These are phyloP conservation scores for Lophiotrema nucula DNA, from an alignment of 495 filamentous ascomycete genomes.

Conservation along the genomic window DNA sequence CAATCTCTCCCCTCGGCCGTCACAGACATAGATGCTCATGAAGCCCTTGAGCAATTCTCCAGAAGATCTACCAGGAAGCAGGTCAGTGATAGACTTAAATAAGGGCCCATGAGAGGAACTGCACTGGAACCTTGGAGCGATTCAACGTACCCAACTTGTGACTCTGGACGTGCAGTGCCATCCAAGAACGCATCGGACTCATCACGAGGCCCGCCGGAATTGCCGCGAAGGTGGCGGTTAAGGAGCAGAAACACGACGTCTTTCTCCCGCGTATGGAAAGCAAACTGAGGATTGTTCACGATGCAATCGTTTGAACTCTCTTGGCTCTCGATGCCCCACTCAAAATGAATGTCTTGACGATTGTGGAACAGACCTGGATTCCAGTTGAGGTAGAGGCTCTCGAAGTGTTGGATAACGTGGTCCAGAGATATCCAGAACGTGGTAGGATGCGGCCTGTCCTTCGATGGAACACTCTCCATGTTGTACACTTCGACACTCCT, in stretches of 20 bases:
- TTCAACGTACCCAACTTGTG: no score
- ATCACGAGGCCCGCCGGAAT: slow-evolving; percentile 15
- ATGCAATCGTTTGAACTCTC: slow-evolving; percentile 56
- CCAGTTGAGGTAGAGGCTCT: slow-evolving; percentile 97
- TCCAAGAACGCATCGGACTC: slow-evolving; percentile 23
- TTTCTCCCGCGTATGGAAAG: slow-evolving; percentile 55
- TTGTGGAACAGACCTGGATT: slow-evolving; percentile 79
- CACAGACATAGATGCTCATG: slow-evolving; percentile 82
- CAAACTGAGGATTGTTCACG: slow-evolving; percentile 79
- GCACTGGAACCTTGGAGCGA: no score
- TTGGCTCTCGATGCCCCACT: slow-evolving; percentile 65
- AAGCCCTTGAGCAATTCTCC: slow-evolving; percentile 51
- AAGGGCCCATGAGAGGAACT: no score
- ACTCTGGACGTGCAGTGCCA: slow-evolving; percentile 12
- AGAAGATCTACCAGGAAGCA: no score
- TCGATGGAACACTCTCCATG: background rate
- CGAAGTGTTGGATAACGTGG: slow-evolving; percentile 82
- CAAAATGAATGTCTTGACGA: slow-evolving; percentile 85
- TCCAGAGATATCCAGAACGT: slow-evolving; percentile 87
- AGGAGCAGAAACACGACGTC: slow-evolving; percentile 80
- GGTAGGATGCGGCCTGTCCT: slow-evolving; percentile 2
- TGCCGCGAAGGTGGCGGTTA: slow-evolving; percentile 69
- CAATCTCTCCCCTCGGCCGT: slow-evolving; percentile 68
- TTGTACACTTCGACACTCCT: background rate
- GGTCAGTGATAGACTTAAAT: no score